Evolutionary conservation across 805 yeast genomes (phyloP).

Genomic region (Tetrapisispora fleetii): DNA sequence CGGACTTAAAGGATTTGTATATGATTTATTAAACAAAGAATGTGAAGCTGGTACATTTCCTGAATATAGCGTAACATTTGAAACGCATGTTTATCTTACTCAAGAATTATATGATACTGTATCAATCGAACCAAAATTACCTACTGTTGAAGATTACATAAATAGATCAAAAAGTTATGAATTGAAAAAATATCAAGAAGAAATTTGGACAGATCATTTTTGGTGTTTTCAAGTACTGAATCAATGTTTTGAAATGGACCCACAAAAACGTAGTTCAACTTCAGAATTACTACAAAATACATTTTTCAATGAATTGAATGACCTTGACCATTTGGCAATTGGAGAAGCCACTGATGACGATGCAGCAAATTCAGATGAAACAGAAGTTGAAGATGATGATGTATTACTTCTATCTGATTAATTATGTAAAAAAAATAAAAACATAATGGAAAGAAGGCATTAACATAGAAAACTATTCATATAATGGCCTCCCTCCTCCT

Average conservation of each 20-base stretch:
- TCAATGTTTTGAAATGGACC: constrained; percentile 50
- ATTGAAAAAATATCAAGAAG: constrained; percentile 26
- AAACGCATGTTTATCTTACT: constrained; percentile 41
- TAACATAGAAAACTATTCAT: no score
- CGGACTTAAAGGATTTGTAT: constrained; percentile 25
- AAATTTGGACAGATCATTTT: constrained; percentile 29
- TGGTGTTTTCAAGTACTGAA: constrained; percentile 46
- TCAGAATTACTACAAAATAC: constrained; percentile 45
- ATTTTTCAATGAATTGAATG: constrained; percentile 43
- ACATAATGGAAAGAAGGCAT: not conserved
- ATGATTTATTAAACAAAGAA: constrained; percentile 22
- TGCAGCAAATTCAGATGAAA: constrained; percentile 12
- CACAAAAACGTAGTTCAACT: constrained; percentile 47
- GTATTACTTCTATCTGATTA: constrained; percentile 19
- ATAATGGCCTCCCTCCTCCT: no score
- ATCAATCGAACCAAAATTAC: constrained; percentile 21
- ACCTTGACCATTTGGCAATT: constrained; percentile 11
- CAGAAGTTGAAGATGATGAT: constrained; percentile 16
- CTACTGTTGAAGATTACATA: constrained; percentile 6
- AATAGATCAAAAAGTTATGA: constrained; percentile 13
- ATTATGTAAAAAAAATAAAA: not conserved
- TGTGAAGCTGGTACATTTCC: constrained; percentile 52
- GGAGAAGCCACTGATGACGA: constrained; percentile 23
- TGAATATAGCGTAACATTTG: constrained; percentile 60
- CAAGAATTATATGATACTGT: constrained; percentile 31